Percentiles rank a stretch among this genome's conserved stretches.
Conservation (phyloP, 371 early-diverging fungal genomes). For the Capniomyces stellatus region DNA sequence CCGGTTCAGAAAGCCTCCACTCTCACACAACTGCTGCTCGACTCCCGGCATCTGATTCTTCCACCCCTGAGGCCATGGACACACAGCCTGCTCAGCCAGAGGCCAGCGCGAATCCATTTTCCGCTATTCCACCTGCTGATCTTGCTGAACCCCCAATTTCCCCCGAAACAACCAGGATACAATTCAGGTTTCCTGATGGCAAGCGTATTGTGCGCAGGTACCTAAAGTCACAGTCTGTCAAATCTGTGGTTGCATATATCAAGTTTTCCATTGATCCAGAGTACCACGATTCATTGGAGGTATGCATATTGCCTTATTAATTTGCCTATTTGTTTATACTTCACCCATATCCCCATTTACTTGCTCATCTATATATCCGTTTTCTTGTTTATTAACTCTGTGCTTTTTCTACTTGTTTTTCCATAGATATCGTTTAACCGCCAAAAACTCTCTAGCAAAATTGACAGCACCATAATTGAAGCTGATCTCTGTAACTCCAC, state of each 20-base stretch:
- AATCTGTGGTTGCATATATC: slow-evolving; percentile 43
- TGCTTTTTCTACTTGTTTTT: no score
- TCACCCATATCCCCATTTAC: no score
- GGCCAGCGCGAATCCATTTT: no score
- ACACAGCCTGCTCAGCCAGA: no score
- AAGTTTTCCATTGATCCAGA: slow-evolving; percentile 15
- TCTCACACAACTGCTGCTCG: no score
- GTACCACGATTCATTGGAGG: not conserved
- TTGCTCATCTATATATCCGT: no score
- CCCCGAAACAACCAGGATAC: slow-evolving; percentile 58
- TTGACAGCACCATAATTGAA: not conserved
- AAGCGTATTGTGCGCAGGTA: slow-evolving; percentile 41
- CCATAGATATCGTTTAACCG: not conserved
- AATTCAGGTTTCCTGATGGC: slow-evolving; percentile 48
- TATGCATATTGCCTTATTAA: not conserved
- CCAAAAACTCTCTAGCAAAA: not conserved
- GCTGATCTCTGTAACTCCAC: not conserved
- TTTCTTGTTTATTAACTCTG: no score
- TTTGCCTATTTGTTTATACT: not conserved
- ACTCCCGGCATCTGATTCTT: no score
- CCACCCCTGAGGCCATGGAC: no score
- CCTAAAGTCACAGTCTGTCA: slow-evolving; percentile 40
- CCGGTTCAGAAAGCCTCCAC: no score
- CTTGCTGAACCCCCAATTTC: no score
- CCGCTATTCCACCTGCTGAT: no score